Base-by-base conservation (phyloP, 345 rosid species). In the Dipteronia dyeriana region DNA sequence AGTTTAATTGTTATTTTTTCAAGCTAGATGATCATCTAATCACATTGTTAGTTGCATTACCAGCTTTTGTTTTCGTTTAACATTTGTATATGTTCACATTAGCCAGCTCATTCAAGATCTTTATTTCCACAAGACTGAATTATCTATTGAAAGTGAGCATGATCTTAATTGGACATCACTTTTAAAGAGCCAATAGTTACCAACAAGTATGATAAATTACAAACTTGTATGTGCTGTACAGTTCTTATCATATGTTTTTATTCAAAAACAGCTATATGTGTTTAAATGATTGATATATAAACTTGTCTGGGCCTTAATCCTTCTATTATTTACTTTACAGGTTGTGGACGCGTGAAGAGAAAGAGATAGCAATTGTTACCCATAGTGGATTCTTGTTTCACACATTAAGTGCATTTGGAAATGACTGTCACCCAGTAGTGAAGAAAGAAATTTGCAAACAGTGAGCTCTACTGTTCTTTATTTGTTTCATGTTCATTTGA, bases 321-420 rank as follows among this genome's bases (percentile, higher is more conserved):
- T 69, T 45, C 60, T 68, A 45, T 66, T 53, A 17, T 65, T 54
- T 31, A 8, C 47, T 79, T 79, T 73, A 57, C 89, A 96, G 99
- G 99, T 84, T 96, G 86, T 96, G 94, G 97, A 94, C 97, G 70
- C 86, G 97, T 84, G 88, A 87, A 83, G 98, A 96, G 84, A 96
- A 91, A 84, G 98, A 96, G 92, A 96, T 96, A 85, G 99, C 97
- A 26, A 84, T 96, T 76, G 98, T 96, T 80, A 94, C 98, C 66
- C 99, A 96, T 71, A 91, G 98, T 61, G 97, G 98, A 38, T 94
- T 96, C 88, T 88, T 96, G 91, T 86, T 78, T 81, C 98, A 92
- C 78, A 88, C 97, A 47, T 82, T 92, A 75, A 85, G 80, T 75
- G 86, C 90, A 59, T 84, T 88, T 63, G 97, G 97, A 74, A 86